Base-by-base conservation (phyloP, 148 eudicot species). In the Agrostemma githago region DNA sequence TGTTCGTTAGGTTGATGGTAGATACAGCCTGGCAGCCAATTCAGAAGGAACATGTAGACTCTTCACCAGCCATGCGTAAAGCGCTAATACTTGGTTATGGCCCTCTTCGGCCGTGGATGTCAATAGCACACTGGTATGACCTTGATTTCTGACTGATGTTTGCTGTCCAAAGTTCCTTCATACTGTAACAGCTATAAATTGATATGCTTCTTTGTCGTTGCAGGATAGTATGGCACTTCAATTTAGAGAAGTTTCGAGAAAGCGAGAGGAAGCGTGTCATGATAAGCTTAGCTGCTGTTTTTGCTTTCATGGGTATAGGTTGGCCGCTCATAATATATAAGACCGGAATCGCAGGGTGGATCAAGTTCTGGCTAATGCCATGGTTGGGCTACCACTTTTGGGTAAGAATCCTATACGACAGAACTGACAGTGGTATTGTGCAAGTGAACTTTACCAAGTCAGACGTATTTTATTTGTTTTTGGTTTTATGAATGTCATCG, bases 301-400 rank as follows among this genome's bases (percentile, higher is more conserved):
- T 82, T 78, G 93, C 90, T 37, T 94, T 91, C 73, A 88, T 94
- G 77, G 93, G 84, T 63, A 77, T 91, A 63, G 98, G 85, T 69
- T 94, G 98, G 97, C 98, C 98, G 1, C 79, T 94, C 81, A 94
- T 94, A 42, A 77, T 94, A 54, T 87, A 70, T 65, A 88, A 87
- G 75, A 72, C 87, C 0, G 98, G 98, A 60, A 77, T 94, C 37
- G 73, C 83, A 46, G 98, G 98, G 71, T 94, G 97, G 97, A 82
- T 94, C 80, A 94, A 94, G 81, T 94, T 88, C 86, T 94, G 98
- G 98, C 81, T 94, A 67, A 88, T 92, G 88, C 98, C 98, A 19
- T 94, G 98, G 97, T 74, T 94, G 85, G 98, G 97, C 78, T 94
- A 89, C 84, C 98, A 94, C 80, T 94, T 94, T 70, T 94, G 98